Evolutionary conservation across 495 filamentous ascomycete species (phyloP).

Genomic region (Penicillium dipodomyicola): DNA sequence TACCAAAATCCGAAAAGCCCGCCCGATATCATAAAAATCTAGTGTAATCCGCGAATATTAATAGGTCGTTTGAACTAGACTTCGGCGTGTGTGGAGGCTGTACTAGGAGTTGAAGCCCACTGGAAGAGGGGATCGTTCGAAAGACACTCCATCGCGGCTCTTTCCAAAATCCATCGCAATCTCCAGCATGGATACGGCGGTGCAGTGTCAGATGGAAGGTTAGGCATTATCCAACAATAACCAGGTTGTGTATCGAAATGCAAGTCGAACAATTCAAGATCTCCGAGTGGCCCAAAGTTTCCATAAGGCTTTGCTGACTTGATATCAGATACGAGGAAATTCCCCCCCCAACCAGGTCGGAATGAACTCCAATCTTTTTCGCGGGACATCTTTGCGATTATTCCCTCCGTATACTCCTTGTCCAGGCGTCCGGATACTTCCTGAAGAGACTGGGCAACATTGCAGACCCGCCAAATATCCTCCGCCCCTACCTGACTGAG

Average conservation of each 20-base stretch:
- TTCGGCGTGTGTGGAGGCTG: no score
- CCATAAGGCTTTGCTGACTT: background rate
- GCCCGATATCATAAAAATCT: background rate
- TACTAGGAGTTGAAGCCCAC: background rate
- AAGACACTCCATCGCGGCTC: background rate
- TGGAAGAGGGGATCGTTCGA: background rate
- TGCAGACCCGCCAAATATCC: background rate
- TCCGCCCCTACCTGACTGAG: background rate
- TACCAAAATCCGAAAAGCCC: background rate
- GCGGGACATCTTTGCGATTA: background rate
- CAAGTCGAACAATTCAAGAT: background rate
- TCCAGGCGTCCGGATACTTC: background rate
- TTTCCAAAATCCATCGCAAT: background rate
- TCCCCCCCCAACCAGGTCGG: background rate
- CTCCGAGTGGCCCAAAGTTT: background rate
- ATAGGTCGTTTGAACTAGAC: background rate
- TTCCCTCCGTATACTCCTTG: background rate
- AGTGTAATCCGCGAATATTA: background rate
- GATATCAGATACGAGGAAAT: background rate
- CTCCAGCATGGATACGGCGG: background rate
- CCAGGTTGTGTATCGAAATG: background rate
- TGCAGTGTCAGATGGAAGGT: background rate
- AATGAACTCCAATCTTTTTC: background rate
- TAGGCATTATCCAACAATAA: background rate
- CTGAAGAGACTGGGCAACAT: background rate